phyloP scores from a whole-genome alignment of 768 basidiomycete genomes.

The Agrocybe chaxingu region DNA sequence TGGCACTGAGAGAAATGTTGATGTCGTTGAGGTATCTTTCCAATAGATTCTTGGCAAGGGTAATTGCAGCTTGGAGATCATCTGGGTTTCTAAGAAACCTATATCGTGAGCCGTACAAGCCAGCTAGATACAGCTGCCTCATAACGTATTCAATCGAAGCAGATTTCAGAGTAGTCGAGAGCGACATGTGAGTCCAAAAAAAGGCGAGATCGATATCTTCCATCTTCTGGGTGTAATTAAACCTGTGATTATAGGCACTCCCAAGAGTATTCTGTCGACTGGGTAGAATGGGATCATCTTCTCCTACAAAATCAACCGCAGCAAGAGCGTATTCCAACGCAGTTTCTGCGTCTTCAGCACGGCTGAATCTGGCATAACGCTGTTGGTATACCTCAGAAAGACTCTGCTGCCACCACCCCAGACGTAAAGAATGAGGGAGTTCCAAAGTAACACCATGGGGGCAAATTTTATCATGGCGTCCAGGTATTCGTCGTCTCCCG shows the following conservation, averaged over 20 bases:
- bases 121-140: neutral
- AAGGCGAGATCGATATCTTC: constrained; percentile 6
- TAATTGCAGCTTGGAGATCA: constrained; percentile 3
- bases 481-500: constrained; percentile 7
- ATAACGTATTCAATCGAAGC: neutral
- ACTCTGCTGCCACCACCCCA: constrained; percentile 3
- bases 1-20: neutral
- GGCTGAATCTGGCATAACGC: neutral
- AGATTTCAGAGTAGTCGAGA: neutral
- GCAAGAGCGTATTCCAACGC: neutral
- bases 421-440: neutral
- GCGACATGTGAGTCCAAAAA: constrained; percentile 5
- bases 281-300: neutral
- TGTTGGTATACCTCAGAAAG: constrained; percentile 5
- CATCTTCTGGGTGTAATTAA: neutral
- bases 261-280: neutral
- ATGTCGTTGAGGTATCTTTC: neutral
- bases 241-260: constrained; percentile 2
- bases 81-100: neutral
- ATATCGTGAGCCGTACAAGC: constrained; percentile 2
- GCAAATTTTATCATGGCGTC: constrained; percentile 7
- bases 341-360: neutral
- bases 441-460: neutral
- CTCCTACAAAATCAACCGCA: constrained; percentile 1
- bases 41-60: neutral